These are phyloP conservation scores for Starmerella stigmatis DNA, from an alignment of 805 yeast genomes.

Conservation along the genomic window DNA sequence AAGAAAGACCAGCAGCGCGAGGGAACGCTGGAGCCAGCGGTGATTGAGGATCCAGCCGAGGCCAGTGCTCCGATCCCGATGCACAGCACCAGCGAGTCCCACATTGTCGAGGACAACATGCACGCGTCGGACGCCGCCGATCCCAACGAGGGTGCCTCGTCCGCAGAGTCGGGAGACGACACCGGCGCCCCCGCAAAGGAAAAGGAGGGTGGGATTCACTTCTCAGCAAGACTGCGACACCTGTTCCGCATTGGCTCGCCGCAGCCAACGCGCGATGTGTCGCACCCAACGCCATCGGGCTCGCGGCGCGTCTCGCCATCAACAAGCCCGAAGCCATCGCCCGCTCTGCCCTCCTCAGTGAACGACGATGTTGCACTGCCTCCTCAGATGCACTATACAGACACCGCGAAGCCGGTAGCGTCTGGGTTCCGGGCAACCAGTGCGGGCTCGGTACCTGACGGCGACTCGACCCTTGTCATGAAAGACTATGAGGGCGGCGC, in stretches of 20 bases:
- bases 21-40: not conserved
- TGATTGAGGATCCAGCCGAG: not conserved
- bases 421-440: not conserved
- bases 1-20: not conserved
- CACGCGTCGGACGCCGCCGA: not conserved
- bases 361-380: no score
- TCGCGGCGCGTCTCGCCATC: not conserved
- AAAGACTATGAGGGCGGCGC: not conserved
- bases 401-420: no score
- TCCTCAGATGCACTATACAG: no score
- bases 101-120: not conserved
- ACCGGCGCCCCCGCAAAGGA: not conserved
- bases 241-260: slow-evolving; percentile 2
- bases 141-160: not conserved
- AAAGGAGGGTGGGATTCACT: slow-evolving; percentile 1
- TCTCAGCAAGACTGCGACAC: not conserved
- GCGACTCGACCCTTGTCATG: not conserved
- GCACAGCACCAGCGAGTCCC: slow-evolving; percentile 1
- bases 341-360: not conserved
- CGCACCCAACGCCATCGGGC: not conserved
- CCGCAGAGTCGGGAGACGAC: not conserved
- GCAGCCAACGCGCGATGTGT: no score
- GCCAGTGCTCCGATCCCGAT: not conserved
- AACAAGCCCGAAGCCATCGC: not conserved
- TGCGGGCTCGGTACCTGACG: not conserved